phyloP scores from a whole-genome alignment of 371 early-diverging fungal species.

The Mucor racemosus region DNA sequence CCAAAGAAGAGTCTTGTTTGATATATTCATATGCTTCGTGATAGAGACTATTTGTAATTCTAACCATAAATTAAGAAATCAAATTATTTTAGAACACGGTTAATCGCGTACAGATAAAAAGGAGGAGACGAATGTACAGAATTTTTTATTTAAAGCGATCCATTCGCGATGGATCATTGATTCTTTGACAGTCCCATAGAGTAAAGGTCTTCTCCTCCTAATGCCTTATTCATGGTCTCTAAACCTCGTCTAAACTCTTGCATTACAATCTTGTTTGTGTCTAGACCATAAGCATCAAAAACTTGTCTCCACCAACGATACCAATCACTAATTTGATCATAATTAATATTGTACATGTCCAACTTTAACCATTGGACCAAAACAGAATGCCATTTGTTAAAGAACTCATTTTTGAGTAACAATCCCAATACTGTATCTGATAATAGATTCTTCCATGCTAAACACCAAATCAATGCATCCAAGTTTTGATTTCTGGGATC shows the following conservation, averaged over 20 bases:
- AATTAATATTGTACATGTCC: conserved; percentile 43
- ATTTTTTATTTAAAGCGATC: conserved; percentile 1
- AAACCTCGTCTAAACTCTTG: conserved; percentile 68
- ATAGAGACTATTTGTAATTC: conserved; percentile 40
- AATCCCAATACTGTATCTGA: conserved; percentile 58
- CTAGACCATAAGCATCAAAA: conserved; percentile 55
- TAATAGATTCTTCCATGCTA: conserved; percentile 70
- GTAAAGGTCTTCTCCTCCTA: conserved; percentile 25
- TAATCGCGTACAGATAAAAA: conserved; percentile 1
- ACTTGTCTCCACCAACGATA: conserved; percentile 76
- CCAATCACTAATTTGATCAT: conserved; percentile 77
- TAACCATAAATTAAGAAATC: conserved; percentile 38
- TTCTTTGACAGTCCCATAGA: conserved; percentile 20
- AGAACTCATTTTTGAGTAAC: conserved; percentile 79
- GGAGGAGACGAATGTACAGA: neutral
- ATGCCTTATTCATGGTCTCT: conserved; percentile 68
- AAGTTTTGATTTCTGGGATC: conserved; percentile 76
- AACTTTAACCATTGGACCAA: conserved; percentile 42
- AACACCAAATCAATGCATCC: conserved; percentile 61
- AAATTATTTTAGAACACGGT: conserved; percentile 6
- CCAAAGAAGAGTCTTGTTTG: conserved; percentile 38
- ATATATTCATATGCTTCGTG: conserved; percentile 57
- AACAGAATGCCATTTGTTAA: conserved; percentile 70
- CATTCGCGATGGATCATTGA: conserved; percentile 9
- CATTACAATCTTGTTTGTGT: conserved; percentile 48